These are phyloP conservation scores for Xylaria sp. DNA, from an alignment of 2,329 filamentous ascomycete species.

Conservation along the genomic window DNA sequence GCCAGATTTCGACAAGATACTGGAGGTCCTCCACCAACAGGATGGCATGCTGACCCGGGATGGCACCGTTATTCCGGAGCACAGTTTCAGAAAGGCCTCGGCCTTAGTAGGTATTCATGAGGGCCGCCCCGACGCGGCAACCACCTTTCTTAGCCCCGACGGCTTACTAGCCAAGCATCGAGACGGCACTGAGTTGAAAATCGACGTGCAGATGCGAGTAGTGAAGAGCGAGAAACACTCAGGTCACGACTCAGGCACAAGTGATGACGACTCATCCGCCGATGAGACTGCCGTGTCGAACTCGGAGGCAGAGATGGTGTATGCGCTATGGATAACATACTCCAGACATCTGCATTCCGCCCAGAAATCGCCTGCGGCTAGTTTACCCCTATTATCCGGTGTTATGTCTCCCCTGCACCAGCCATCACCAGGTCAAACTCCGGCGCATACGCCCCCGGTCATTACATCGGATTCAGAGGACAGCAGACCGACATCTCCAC, in stretches of 20 bases:
- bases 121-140: conserved; percentile 79
- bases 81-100: conserved; percentile 90
- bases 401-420: conserved; percentile 78
- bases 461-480: conserved; percentile 65
- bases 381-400: conserved; percentile 70
- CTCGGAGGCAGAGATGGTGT: conserved; percentile 79
- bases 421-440: conserved; percentile 79
- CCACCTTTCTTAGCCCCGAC: conserved; percentile 83
- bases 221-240: conserved; percentile 84
- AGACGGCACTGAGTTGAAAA: conserved; percentile 89
- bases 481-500: conserved; percentile 50
- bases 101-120: conserved; percentile 86
- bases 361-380: conserved; percentile 63
- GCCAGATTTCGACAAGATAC: conserved; percentile 85
- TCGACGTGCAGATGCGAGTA: conserved; percentile 96
- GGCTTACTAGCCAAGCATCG: conserved; percentile 87
- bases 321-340: conserved; percentile 97
- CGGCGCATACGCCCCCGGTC: conserved; percentile 65
- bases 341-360: conserved; percentile 89
- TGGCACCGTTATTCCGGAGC: conserved; percentile 96
- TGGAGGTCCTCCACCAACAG: conserved; percentile 84
- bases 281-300: conserved; percentile 58
- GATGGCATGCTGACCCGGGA: conserved; percentile 86
- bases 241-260: conserved; percentile 44
- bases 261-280: conserved; percentile 49